phyloP scores from a whole-genome alignment of 2,329 filamentous ascomycete species.

The Epichloe typhina region DNA sequence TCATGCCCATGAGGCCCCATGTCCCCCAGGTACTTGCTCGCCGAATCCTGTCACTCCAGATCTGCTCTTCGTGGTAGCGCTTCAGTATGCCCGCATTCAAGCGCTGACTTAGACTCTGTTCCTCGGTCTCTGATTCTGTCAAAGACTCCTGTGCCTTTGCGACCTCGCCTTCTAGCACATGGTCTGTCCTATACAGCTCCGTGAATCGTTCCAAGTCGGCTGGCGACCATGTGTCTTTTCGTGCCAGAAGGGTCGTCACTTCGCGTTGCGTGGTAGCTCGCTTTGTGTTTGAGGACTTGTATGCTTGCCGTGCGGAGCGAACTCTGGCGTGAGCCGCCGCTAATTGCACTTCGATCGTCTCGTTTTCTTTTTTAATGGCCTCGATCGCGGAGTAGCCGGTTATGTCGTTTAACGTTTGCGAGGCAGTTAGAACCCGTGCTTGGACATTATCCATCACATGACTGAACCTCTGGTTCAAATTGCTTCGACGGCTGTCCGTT shows the following conservation, averaged over 20 bases:
- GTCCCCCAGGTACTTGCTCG: slow-evolving; percentile 97
- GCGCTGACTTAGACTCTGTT: slow-evolving; percentile 62
- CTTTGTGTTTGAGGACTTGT: slow-evolving; percentile 71
- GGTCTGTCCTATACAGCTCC: slow-evolving; percentile 77
- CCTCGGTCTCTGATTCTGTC: slow-evolving; percentile 60
- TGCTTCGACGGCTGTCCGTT: slow-evolving; percentile 19
- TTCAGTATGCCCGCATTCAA: slow-evolving; percentile 75
- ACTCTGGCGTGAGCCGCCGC: slow-evolving; percentile 50
- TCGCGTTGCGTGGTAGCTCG: slow-evolving; percentile 88
- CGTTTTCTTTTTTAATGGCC: slow-evolving; percentile 66
- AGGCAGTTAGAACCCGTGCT: slow-evolving; percentile 69
- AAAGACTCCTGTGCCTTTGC: slow-evolving; percentile 57
- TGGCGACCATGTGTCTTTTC: slow-evolving; percentile 86
- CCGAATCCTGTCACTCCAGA: slow-evolving; percentile 96
- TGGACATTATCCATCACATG: slow-evolving; percentile 79
- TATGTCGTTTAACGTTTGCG: slow-evolving; percentile 81
- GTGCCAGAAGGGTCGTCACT: slow-evolving; percentile 83
- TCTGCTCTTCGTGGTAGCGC: slow-evolving; percentile 96
- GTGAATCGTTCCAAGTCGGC: slow-evolving; percentile 90
- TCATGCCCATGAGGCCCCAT: slow-evolving; percentile 95
- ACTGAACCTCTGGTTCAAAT: slow-evolving; percentile 21
- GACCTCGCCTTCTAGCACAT: slow-evolving; percentile 82
- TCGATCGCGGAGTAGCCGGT: slow-evolving; percentile 93
- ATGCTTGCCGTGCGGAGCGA: slow-evolving; percentile 56
- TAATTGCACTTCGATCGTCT: slow-evolving; percentile 47